Base-by-base conservation (phyloP, 148 eudicot species). In the Polygonum aviculare region DNA sequence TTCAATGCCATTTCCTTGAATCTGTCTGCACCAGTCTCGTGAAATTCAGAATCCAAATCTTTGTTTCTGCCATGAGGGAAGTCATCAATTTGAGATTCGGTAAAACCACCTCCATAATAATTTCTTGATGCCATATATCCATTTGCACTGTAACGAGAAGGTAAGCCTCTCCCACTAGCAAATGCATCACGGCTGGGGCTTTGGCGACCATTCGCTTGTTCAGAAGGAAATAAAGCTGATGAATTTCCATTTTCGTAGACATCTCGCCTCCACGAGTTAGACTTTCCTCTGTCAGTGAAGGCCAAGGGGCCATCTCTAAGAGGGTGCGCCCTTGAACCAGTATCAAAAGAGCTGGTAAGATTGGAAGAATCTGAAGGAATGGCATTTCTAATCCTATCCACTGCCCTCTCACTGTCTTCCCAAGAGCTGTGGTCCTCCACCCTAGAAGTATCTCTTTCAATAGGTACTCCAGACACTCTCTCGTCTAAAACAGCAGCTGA, bases 381-480 rank as follows among this genome's bases (percentile, higher is more conserved):
- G 12, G 96, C 82, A 45, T 89, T 86, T 67, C 45, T 67, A 72
- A 95, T 85, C 78, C 95, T 90, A 76, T 92, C 94, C 81, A 90
- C 94, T 90, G 87, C 90, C 85, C 94, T 85, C 85, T 95, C 94
- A 78, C 90, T 85, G 80, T 92, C 97, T 90, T 95, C 99, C 97
- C 99, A 95, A 71, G 82, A 72, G 69, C 87, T 87, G 77, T 86
- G 65, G 62, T 89, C 97, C 16, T 79, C 78, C 15, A 83, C 79
- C 82, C 76, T 79, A 19, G 88, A 84, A 15, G 80, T 49, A 81
- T 85, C 85, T 47, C 82, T 84, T 69, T 88, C 96, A 44, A 79
- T 83, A 44, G 60, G 74, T 12, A n/a, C 35, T 11, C 72, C 78
- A 54, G 85, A 73, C 50, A 81, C 70, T 59, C 73, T 81, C 63